Base-by-base conservation (phyloP, 2,329 filamentous ascomycete genomes). In the Aspergillus ochraceus region DNA sequence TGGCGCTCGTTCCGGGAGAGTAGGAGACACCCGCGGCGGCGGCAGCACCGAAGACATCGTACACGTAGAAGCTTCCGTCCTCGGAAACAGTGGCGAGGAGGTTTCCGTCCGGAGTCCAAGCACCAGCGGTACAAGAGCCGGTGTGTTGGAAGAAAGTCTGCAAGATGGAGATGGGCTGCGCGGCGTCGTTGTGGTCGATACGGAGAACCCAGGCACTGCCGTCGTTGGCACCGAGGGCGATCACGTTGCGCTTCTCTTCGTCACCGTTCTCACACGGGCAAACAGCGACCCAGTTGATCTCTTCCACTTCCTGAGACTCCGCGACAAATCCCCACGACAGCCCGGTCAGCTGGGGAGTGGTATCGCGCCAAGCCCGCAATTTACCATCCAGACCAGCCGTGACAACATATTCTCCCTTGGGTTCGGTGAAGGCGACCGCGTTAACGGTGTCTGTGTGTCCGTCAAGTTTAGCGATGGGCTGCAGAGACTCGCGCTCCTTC, bases 121-220 rank as follows among this genome's bases (percentile, higher is more conserved):
- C 83, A 60, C 95, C 95, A 8, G 93, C 94, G 1, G 95, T 98
- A 78, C 90, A 96, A 29, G 90, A 80, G 19, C 80, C 89, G 3
- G 90, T 94, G 80, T 98, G 95, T 26, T 96, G 83, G 82, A 97
- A 97, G 80, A 95, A 97, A 26, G 90, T 90, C 79, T 97, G 91
- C 5, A 96, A 84, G 71, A 98, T 95, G 68, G 89, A 88, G 55
- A 98, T 82, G 8, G 90, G 83, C 32, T 79, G 79, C 14, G 81
- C 77, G 39, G 80, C 77, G 36, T 91, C 87, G 56, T 81, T 81
- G 30, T 85, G 80, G 74, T 93, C 89, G 70, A 98, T 84, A n/a
- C 88, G 88, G 79, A 97, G 97, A 10, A 99, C 90, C 95, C 95
- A 99, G 47, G 97, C 92, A 54, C 89, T 93, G 57, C 95, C 95